These are phyloP conservation scores for Biscutella auriculata DNA, from an alignment of 441 rosid genomes.

Conservation along the genomic window DNA sequence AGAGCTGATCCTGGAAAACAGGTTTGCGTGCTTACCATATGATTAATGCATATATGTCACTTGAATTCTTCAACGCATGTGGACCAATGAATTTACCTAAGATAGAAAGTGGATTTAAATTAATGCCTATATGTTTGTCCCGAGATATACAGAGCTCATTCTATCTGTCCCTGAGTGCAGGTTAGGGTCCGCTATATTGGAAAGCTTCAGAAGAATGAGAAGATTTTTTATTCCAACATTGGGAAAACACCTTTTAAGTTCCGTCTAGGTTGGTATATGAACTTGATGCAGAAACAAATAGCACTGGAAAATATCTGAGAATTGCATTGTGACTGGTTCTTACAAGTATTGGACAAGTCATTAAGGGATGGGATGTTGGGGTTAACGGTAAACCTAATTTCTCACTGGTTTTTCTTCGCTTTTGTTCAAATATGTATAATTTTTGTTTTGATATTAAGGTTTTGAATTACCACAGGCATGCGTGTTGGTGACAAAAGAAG, in stretches of 20 bases:
- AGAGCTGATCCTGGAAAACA: conserved; percentile 68
- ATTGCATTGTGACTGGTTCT: background rate
- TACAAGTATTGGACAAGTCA: conserved; percentile 78
- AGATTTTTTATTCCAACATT: conserved; percentile 70
- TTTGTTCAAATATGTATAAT: background rate
- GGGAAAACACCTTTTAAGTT: conserved; percentile 70
- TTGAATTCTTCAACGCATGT: background rate
- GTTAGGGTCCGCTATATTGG: conserved; percentile 72
- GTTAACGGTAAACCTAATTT: conserved; percentile 46
- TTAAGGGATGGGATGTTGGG: conserved; percentile 98
- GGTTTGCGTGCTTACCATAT: conserved; percentile 32
- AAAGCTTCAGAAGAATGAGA: conserved; percentile 77
- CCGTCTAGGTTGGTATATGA: conserved; percentile 56
- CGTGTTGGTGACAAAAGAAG: conserved; percentile 87
- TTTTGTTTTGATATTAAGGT: background rate
- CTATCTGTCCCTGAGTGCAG: conserved; percentile 28
- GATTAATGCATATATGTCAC: background rate
- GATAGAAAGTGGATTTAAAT: background rate
- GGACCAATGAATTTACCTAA: background rate
- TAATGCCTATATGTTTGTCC: too few species aligned
- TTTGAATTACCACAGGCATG: conserved; percentile 46
- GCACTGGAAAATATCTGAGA: background rate
- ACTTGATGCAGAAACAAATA: background rate
- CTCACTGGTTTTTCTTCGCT: background rate
- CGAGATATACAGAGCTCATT: too few species aligned